Evolutionary conservation across 2,329 filamentous ascomycete species (phyloP).

Genomic region (Colletotrichum magnum): DNA sequence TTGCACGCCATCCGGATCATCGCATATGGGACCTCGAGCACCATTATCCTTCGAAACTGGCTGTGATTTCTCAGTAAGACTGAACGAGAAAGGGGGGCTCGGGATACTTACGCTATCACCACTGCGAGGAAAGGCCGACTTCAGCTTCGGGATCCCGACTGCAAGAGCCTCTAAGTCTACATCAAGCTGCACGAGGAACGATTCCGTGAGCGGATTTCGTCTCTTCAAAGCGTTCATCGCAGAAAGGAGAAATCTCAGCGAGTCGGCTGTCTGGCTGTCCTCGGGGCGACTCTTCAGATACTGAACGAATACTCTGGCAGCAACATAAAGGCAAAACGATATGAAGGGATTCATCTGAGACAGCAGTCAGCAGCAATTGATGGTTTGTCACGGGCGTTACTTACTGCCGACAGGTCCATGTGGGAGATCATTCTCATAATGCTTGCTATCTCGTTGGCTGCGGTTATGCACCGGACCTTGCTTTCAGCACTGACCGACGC

Average conservation of each 20-base stretch:
- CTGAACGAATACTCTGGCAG: constrained; percentile 93
- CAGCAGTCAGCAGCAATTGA: constrained; percentile 43
- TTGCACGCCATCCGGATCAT: constrained; percentile 47
- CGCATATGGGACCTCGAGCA: constrained; percentile 48
- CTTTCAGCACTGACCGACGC: constrained; percentile 86
- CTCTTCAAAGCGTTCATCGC: constrained; percentile 92
- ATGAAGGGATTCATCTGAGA: constrained; percentile 93
- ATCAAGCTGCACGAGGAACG: constrained; percentile 93
- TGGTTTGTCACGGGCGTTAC: constrained; percentile 48
- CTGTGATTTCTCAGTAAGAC: constrained; percentile 46
- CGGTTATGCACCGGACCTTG: constrained; percentile 92
- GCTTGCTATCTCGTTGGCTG: constrained; percentile 92
- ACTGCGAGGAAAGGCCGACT: constrained; percentile 67
- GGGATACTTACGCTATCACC: constrained; percentile 63
- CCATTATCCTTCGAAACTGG: constrained; percentile 44
- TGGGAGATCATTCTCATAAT: constrained; percentile 97
- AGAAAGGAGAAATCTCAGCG: constrained; percentile 89
- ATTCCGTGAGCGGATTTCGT: constrained; percentile 92
- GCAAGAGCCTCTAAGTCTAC: constrained; percentile 87
- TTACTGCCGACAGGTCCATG: constrained; percentile 84
- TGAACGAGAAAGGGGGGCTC: not conserved
- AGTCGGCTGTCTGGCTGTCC: constrained; percentile 82
- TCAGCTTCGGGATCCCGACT: constrained; percentile 71
- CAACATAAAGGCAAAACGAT: constrained; percentile 96
- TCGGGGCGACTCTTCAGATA: constrained; percentile 95